Evolutionary conservation across 441 rosid genomes (phyloP).

Genomic region (Populus hybrid): DNA sequence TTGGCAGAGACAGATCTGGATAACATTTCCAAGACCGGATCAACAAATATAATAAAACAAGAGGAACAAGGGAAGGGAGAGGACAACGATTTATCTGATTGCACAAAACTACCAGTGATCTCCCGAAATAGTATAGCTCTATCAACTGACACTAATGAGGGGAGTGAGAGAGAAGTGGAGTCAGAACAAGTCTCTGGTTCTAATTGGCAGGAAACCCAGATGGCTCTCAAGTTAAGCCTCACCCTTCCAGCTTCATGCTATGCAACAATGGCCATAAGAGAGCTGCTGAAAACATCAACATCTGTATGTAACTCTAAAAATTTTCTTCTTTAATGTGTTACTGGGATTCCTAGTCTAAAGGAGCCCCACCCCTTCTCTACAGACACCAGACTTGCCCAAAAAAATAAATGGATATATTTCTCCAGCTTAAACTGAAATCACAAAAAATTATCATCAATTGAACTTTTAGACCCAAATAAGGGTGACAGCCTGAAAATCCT

Average conservation of each 20-base stretch:
- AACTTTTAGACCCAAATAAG: background rate
- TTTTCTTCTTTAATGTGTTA: background rate
- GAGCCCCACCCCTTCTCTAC: background rate
- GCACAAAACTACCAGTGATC: conserved; percentile 21
- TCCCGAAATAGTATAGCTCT: conserved; percentile 22
- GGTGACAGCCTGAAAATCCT: background rate
- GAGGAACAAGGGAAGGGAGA: conserved; percentile 31
- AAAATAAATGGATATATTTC: background rate
- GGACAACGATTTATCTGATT: conserved; percentile 21
- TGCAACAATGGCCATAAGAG: conserved; percentile 98
- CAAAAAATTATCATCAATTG: background rate
- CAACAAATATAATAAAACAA: conserved; percentile 21
- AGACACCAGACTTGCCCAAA: background rate
- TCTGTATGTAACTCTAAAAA: conserved; percentile 53
- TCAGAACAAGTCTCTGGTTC: background rate
- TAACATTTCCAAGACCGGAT: conserved; percentile 44
- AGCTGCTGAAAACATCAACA: conserved; percentile 92
- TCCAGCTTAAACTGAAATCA: background rate
- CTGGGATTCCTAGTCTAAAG: background rate
- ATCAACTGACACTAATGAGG: conserved; percentile 22
- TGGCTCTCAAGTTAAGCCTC: conserved; percentile 76
- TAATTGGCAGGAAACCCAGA: conserved; percentile 31
- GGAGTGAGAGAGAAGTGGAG: conserved; percentile 22
- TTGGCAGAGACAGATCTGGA: conserved; percentile 92
- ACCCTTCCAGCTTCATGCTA: conserved; percentile 93